Percentiles rank a stretch among this genome's conserved stretches.
Conservation (phyloP, 768 basidiomycete species). For the Sistotremastrum niveocremeum region DNA sequence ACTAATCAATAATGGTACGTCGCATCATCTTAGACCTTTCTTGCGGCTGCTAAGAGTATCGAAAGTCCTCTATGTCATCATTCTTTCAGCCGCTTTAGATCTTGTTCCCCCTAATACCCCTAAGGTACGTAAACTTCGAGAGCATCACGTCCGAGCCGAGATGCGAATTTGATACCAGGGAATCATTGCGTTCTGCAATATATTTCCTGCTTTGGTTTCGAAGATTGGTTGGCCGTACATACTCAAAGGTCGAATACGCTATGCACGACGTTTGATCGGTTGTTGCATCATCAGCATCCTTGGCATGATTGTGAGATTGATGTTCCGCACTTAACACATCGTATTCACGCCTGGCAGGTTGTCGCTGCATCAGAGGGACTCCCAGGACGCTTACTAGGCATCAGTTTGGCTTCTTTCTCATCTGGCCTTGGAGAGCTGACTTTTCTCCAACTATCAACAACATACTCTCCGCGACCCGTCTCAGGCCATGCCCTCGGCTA, state of each 20-base stretch:
- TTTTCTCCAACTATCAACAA: constrained; percentile 85
- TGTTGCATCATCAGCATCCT: constrained; percentile 63
- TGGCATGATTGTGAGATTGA: constrained; percentile 72
- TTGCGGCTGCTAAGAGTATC: constrained; percentile 1
- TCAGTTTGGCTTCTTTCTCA: constrained; percentile 73
- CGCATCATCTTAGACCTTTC: not conserved
- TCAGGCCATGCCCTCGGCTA: constrained; percentile 56
- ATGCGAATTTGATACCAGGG: constrained; percentile 23
- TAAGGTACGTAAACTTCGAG: constrained; percentile 25
- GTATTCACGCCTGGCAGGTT: constrained; percentile 30
- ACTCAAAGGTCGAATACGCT: constrained; percentile 74
- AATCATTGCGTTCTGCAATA: constrained; percentile 91
- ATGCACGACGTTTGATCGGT: constrained; percentile 55
- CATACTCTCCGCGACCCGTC: constrained; percentile 53
- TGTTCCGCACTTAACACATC: not conserved
- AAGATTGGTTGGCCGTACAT: constrained; percentile 92
- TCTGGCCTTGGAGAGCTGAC: constrained; percentile 92
- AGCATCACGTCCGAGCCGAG: not conserved
- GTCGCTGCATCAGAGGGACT: constrained; percentile 62
- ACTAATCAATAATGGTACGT: constrained; percentile 76
- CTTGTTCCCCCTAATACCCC: constrained; percentile 85
- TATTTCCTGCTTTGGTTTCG: constrained; percentile 72
- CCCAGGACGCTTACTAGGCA: constrained; percentile 62
- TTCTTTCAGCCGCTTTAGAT: constrained; percentile 90
- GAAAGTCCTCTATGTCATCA: constrained; percentile 87